Evolutionary conservation across 208 protist genomes (phyloP).

Genomic region (Crithidia bombi): DNA sequence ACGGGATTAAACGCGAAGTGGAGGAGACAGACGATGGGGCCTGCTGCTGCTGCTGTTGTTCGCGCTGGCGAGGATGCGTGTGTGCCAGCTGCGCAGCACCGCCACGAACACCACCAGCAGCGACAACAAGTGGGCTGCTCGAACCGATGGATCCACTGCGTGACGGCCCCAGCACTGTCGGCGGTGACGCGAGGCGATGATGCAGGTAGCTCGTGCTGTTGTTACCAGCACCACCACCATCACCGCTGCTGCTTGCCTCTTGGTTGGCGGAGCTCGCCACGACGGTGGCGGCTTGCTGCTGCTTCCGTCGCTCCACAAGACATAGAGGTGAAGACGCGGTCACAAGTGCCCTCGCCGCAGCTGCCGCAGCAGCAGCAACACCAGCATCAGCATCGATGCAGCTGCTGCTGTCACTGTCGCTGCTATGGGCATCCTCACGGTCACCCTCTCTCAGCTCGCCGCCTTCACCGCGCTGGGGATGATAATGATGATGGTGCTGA

Average conservation of each 20-base stretch:
- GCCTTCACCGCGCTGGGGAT: neutral
- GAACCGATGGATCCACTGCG: neutral
- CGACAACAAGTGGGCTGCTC: neutral
- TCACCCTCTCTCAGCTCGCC: neutral
- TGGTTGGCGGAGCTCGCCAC: too few species aligned
- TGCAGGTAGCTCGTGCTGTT: constrained; percentile 1
- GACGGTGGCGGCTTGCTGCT: neutral
- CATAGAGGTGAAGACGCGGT: neutral
- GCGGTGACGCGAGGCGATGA: neutral
- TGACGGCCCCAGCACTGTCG: neutral
- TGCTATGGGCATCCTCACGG: neutral
- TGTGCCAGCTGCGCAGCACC: neutral
- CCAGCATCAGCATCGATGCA: neutral
- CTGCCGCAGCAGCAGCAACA: constrained; percentile 4
- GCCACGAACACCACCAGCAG: neutral
- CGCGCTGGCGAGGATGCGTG: neutral
- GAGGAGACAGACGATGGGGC: neutral
- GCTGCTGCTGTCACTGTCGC: neutral
- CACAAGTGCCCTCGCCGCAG: neutral
- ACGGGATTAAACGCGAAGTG: constrained; percentile 11
- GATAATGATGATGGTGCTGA: too few species aligned
- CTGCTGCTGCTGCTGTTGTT: constrained; percentile 1
- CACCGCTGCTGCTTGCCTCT: too few species aligned
- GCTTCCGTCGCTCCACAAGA: neutral
- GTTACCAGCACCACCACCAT: neutral